phyloP scores from a whole-genome alignment of 495 filamentous ascomycete genomes.

The Penicillium ochrochloron region DNA sequence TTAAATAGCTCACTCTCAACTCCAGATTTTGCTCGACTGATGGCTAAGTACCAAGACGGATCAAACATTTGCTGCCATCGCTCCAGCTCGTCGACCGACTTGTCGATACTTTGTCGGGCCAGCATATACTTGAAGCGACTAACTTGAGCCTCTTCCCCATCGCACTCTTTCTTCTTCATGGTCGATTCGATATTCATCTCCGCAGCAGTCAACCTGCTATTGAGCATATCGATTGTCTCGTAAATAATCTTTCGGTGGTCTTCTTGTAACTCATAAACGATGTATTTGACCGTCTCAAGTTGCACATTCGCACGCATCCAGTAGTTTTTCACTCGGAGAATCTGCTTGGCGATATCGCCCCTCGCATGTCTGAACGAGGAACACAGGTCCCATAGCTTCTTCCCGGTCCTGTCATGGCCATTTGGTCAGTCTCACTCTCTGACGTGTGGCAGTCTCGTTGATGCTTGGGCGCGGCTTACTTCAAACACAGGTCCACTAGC shows the following conservation, averaged over 20 bases:
- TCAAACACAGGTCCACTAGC: neutral
- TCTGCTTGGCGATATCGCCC: neutral
- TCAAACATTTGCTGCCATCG: conserved; percentile 6
- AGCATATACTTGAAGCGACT: neutral
- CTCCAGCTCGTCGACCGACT: neutral
- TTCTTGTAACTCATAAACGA: neutral
- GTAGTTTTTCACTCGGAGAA: neutral
- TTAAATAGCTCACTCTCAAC: neutral
- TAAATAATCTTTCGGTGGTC: neutral
- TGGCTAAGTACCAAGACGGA: neutral
- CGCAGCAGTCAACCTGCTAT: neutral
- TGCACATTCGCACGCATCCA: neutral
- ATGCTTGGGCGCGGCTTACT: neutral
- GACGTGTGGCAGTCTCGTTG: neutral
- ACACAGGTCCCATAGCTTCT: neutral
- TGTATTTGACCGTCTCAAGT: neutral
- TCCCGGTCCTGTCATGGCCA: neutral
- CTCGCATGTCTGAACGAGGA: neutral
- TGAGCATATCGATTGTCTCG: neutral
- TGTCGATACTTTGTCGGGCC: neutral
- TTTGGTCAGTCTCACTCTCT: neutral
- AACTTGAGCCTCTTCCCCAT: neutral
- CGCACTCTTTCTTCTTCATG: neutral
- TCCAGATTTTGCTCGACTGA: neutral
- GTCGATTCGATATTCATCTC: neutral